A percentile compares a stretch with the other conserved stretches of the same genome.
Evolutionary conservation across 768 basidiomycete species (phyloP).

Genomic region (Ramaria sp.): DNA sequence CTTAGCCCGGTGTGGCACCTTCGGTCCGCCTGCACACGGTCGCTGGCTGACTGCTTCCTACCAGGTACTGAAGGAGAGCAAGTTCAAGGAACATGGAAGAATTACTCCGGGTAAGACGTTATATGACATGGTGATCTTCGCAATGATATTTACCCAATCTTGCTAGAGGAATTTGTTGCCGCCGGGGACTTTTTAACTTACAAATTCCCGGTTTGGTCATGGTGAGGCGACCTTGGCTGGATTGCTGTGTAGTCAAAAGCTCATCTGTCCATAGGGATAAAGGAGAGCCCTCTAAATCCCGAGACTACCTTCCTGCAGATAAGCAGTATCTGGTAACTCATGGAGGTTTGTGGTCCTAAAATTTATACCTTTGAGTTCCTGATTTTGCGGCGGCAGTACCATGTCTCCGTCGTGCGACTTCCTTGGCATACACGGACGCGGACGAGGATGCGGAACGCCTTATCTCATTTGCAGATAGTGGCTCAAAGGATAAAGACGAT

Average conservation of each 20-base stretch:
- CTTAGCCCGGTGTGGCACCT: slow-evolving; percentile 64
- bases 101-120: slow-evolving; percentile 74
- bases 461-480: slow-evolving; percentile 59
- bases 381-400: slow-evolving; percentile 44
- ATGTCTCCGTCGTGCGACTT: slow-evolving; percentile 86
- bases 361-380: not conserved
- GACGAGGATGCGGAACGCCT: slow-evolving; percentile 95
- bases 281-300: slow-evolving; percentile 73
- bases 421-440: slow-evolving; percentile 87
- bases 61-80: slow-evolving; percentile 93
- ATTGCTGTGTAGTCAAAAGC: not conserved
- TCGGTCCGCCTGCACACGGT: slow-evolving; percentile 15
- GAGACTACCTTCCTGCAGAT: slow-evolving; percentile 89
- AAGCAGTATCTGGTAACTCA: slow-evolving; percentile 96
- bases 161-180: slow-evolving; percentile 89
- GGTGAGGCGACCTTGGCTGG: slow-evolving; percentile 39
- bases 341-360: slow-evolving; percentile 33
- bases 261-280: slow-evolving; percentile 57
- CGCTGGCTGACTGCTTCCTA: slow-evolving; percentile 15
- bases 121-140: not conserved
- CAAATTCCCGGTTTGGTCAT: slow-evolving; percentile 98
- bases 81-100: slow-evolving; percentile 97
- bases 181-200: slow-evolving; percentile 96
- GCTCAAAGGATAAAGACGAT: slow-evolving; percentile 47
- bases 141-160: not conserved